Base-by-base conservation (phyloP, 2,329 filamentous ascomycete species). In the Colletotrichum tabaci region DNA sequence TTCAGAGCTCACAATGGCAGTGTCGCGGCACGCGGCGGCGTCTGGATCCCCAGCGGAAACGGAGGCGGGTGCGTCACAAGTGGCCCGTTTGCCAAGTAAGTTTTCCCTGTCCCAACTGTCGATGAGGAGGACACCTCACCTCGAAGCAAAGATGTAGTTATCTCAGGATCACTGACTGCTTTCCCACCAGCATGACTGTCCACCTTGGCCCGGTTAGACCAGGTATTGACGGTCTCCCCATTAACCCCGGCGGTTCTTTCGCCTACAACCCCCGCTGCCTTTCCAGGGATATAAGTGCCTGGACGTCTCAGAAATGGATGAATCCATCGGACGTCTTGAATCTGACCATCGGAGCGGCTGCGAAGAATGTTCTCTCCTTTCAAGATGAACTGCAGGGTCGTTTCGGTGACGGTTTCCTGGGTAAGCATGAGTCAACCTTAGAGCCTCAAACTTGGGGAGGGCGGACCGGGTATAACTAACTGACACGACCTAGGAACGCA, bases 31-130 rank as follows among this genome's bases (percentile, higher is more conserved):
- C 52, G 74, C 23, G 76, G 78, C 6, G 63, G 74, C 18, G 75
- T 83, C 42, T 67, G 71, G 6, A 68, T 84, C 3, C 79, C 82
- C 13, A 72, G 79, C 4, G 83, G 81, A 3, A 77, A 77, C 2
- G 82, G 80, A 6, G 80, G 82, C 44, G 80, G 80, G 30, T 89
- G 87, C 74, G 78, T 89, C 7, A 76, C 79, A 52, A 80, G 78
- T 0, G 87, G 87, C 0, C 87, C 87, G 0, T 88, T 89, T 78
- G 84, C 81, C 74, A 81, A 88, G 82, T 84, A 71, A 53, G 78
- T 74, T 7, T 58, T 52, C 49, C 40, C n/a, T 30, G 7, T 30
- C 8, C 7, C 30, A 8, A 30, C 16, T 16, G 6, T 18, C 18
- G 12, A 26, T 3, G n/a, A 13, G 2, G 35, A 9, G 30, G 30